These are phyloP conservation scores for Penicillium verhagenii DNA, from an alignment of 495 filamentous ascomycete species.

Conservation along the genomic window DNA sequence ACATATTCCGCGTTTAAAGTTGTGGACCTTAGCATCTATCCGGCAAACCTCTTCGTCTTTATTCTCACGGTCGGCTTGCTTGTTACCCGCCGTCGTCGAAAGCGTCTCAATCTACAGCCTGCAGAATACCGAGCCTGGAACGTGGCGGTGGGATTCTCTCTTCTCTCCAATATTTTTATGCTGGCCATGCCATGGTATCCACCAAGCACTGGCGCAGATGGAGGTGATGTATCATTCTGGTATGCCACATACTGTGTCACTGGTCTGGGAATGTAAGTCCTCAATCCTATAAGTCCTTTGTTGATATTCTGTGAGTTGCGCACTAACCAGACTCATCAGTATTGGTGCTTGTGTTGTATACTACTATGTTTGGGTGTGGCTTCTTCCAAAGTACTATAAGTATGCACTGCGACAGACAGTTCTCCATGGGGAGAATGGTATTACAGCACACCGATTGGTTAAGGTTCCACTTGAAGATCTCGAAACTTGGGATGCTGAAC, in stretches of 20 bases:
- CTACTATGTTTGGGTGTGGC: slow-evolving; percentile 55
- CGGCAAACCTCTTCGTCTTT: slow-evolving; percentile 52
- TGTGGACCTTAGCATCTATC: slow-evolving; percentile 54
- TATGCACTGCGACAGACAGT: slow-evolving; percentile 57
- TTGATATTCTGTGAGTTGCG: not conserved
- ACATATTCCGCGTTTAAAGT: slow-evolving; percentile 30
- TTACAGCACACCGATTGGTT: slow-evolving; percentile 51
- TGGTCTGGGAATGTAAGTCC: slow-evolving; percentile 55
- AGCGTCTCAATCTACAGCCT: slow-evolving; percentile 38
- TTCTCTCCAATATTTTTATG: slow-evolving; percentile 55
- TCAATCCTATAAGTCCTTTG: not conserved
- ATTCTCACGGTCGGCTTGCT: slow-evolving; percentile 54
- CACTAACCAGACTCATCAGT: slow-evolving; percentile 23
- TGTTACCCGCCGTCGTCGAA: slow-evolving; percentile 49
- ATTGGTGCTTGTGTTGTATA: slow-evolving; percentile 52
- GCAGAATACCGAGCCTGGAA: slow-evolving; percentile 56
- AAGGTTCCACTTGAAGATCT: slow-evolving; percentile 53
- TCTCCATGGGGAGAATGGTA: slow-evolving; percentile 45
- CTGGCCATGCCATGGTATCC: slow-evolving; percentile 67
- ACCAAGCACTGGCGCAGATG: slow-evolving; percentile 52
- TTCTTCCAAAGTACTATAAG: slow-evolving; percentile 47
- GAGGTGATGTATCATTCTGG: slow-evolving; percentile 65
- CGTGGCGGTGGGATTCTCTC: slow-evolving; percentile 51
- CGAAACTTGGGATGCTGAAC: slow-evolving; percentile 52
- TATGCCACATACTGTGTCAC: slow-evolving; percentile 61